Evolutionary conservation across 2,329 filamentous ascomycete species (phyloP).

Genomic region (Cryphonectria parasitica): DNA sequence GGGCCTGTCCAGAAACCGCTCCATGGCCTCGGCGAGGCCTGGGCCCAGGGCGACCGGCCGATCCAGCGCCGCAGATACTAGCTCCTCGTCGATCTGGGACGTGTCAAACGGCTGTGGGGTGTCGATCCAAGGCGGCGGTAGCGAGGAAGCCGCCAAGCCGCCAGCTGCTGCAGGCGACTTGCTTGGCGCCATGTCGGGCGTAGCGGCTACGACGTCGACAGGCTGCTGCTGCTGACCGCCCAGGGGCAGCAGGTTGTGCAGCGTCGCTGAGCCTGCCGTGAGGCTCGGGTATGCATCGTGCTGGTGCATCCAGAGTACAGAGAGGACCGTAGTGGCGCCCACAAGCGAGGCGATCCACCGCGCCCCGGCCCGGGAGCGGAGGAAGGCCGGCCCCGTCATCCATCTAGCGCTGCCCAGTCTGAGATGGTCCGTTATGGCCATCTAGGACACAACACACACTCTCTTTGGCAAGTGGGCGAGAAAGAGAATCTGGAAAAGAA

Average conservation of each 20-base stretch:
- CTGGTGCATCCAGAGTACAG: constrained; percentile 5
- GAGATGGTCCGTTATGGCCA: not conserved
- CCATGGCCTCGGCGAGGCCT: constrained; percentile 10
- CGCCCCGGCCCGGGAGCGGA: constrained; percentile 18
- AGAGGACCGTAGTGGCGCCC: constrained; percentile 5
- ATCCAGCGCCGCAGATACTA: not conserved
- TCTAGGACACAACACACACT: not conserved
- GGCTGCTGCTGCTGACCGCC: not conserved
- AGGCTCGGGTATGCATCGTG: not conserved
- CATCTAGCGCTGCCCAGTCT: not conserved
- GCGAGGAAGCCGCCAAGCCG: not conserved
- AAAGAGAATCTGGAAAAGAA: too few relatives aligned
- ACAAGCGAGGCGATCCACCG: constrained; percentile 3
- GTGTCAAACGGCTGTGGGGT: constrained; percentile 22
- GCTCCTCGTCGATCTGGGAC: not conserved
- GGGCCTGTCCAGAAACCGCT: constrained; percentile 23
- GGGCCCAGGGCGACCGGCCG: constrained; percentile 15
- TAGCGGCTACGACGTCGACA: not conserved
- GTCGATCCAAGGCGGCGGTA: constrained; percentile 18
- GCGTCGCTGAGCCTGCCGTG: not conserved
- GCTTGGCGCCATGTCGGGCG: not conserved
- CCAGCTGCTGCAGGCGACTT: constrained; percentile 5
- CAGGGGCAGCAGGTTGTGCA: constrained; percentile 7
- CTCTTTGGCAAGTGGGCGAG: not conserved
- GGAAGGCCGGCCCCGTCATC: not conserved